These are phyloP conservation scores for Leccinum obscurum DNA, from an alignment of 768 basidiomycete species.

Conservation along the genomic window DNA sequence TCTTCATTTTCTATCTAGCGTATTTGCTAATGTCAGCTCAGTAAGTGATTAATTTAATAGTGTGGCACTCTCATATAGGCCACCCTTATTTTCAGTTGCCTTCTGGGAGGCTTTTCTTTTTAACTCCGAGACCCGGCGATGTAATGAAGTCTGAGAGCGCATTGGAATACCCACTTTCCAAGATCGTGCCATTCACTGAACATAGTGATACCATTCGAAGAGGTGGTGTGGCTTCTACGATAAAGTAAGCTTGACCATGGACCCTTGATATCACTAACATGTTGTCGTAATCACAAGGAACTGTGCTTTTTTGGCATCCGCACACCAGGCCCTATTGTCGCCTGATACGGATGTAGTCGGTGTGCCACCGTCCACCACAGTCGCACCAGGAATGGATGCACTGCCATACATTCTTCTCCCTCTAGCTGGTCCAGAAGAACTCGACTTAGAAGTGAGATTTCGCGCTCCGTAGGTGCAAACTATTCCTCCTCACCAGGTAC, in stretches of 20 bases:
- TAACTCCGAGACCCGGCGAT: slow-evolving; percentile 63
- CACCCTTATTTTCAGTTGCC: slow-evolving; percentile 51
- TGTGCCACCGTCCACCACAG: slow-evolving; percentile 55
- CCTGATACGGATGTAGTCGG: slow-evolving; percentile 58
- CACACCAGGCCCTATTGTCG: slow-evolving; percentile 70
- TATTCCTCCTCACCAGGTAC: background rate
- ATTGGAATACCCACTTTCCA: slow-evolving; percentile 79
- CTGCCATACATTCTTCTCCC: slow-evolving; percentile 87
- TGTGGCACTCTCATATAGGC: slow-evolving; percentile 1
- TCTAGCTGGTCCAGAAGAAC: slow-evolving; percentile 92
- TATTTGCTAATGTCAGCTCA: slow-evolving; percentile 87
- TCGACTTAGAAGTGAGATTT: slow-evolving; percentile 75
- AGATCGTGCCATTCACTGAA: slow-evolving; percentile 85
- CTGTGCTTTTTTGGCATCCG: slow-evolving; percentile 67
- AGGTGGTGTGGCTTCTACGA: slow-evolving; percentile 81
- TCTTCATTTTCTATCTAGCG: slow-evolving; percentile 89
- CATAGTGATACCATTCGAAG: slow-evolving; percentile 84
- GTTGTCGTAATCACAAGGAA: slow-evolving; percentile 50
- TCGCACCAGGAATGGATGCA: slow-evolving; percentile 77
- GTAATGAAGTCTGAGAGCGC: slow-evolving; percentile 42
- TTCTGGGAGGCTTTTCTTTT: slow-evolving; percentile 75
- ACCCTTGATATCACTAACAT: slow-evolving; percentile 14
- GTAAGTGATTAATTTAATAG: slow-evolving; percentile 44
- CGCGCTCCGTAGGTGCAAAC: background rate
- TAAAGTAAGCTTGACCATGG: slow-evolving; percentile 60